These are phyloP conservation scores for Aspergillus fijiensis DNA, from an alignment of 2,329 filamentous ascomycete genomes.

Conservation along the genomic window DNA sequence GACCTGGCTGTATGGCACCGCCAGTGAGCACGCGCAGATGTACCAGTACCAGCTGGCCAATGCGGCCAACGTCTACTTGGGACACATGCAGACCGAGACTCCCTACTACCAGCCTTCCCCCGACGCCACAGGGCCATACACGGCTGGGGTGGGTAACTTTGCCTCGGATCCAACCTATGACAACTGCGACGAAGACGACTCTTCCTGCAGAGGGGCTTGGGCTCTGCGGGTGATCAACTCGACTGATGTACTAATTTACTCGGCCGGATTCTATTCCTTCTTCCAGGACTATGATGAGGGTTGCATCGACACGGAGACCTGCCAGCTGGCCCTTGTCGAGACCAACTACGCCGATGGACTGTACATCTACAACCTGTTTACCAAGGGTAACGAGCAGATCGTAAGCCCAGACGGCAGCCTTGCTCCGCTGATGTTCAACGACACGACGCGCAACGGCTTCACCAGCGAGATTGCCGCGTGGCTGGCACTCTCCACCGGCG, in stretches of 20 bases:
- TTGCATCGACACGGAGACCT: constrained; percentile 49
- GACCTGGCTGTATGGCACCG: constrained; percentile 63
- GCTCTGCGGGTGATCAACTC: too few species aligned
- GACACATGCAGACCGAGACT: constrained; percentile 66
- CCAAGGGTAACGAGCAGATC: constrained; percentile 13
- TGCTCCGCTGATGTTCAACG: neutral
- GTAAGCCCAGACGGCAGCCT: constrained; percentile 8
- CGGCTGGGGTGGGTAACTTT: constrained; percentile 29
- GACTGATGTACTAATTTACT: too few species aligned
- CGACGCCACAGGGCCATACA: constrained; percentile 58
- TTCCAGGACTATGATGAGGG: constrained; percentile 58
- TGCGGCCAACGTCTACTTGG: constrained; percentile 52
- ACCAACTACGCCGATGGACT: constrained; percentile 1
- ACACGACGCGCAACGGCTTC: neutral
- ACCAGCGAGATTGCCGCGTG: constrained; percentile 5
- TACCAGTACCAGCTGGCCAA: constrained; percentile 68
- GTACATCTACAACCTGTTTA: too few species aligned
- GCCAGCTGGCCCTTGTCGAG: constrained; percentile 39
- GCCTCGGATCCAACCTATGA: constrained; percentile 54
- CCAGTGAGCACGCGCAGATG: constrained; percentile 63
- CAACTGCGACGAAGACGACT: constrained; percentile 31
- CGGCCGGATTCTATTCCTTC: constrained; percentile 41
- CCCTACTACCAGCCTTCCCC: constrained; percentile 70
- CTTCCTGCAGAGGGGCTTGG: constrained; percentile 53
- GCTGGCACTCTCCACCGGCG: neutral